Percentiles rank a stretch among this genome's conserved stretches.
Conservation (phyloP, 75 land plant species). For the Sequoiadendron giganteum region DNA sequence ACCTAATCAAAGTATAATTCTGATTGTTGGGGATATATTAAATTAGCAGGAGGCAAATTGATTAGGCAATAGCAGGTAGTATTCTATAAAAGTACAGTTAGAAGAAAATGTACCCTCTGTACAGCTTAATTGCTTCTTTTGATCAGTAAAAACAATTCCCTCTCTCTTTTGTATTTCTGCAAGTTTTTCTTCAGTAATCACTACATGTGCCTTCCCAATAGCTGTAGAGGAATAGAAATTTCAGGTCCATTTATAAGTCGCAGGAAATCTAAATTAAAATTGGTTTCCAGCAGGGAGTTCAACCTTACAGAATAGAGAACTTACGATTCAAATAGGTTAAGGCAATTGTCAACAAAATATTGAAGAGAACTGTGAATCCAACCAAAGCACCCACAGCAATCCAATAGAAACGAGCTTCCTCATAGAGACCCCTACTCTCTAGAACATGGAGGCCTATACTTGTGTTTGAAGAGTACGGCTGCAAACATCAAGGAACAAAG, state of each 20-base stretch:
- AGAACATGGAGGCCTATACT: constrained; percentile 47
- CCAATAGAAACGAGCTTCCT: constrained; percentile 57
- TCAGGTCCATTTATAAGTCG: not conserved
- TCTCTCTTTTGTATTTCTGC: constrained; percentile 35
- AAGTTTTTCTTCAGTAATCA: constrained; percentile 50
- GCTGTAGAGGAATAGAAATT: constrained; percentile 34
- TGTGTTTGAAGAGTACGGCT: constrained; percentile 34
- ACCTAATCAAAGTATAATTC: not conserved
- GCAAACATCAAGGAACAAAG: not conserved
- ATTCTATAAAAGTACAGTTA: not conserved
- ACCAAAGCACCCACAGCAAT: constrained; percentile 59
- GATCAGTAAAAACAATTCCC: not conserved
- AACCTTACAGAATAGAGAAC: constrained; percentile 3
- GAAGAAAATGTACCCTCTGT: not conserved
- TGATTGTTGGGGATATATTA: not conserved
- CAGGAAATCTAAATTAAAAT: not conserved
- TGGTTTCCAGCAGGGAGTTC: not conserved
- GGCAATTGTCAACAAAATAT: constrained; percentile 57
- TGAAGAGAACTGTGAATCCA: constrained; percentile 56
- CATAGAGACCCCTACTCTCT: constrained; percentile 37
- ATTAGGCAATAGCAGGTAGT: not conserved
- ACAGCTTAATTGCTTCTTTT: not conserved
- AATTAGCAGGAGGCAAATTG: not conserved
- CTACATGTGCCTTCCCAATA: constrained; percentile 41
- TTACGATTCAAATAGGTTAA: constrained; percentile 63